Conservation (phyloP, 139 green algal species). For the Dunaliella primolecta region DNA sequence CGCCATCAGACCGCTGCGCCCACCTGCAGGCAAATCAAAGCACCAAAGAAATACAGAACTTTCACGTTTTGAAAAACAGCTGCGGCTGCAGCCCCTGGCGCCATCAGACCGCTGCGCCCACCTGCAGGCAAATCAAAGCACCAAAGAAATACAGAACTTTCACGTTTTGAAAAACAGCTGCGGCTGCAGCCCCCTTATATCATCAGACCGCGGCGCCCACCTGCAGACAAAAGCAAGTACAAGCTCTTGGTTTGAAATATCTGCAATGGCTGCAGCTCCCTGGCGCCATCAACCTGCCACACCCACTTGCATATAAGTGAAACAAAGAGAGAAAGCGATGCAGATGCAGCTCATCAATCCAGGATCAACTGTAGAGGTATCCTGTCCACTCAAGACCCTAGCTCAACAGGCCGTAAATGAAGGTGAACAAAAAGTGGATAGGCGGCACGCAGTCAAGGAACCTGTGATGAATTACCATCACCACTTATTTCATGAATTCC, state of each 20-base stretch:
- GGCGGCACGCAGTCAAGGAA: too few species aligned
- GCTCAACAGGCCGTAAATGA: too few species aligned
- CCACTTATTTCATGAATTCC: too few species aligned
- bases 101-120: slow-evolving; percentile 48
- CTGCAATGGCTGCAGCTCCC: slow-evolving; percentile 69
- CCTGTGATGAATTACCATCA: too few species aligned
- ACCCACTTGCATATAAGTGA: slow-evolving; percentile 31
- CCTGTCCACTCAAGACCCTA: too few species aligned
- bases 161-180: too few species aligned
- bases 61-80: too few species aligned
- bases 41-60: neutral
- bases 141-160: neutral
- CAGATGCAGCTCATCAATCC: too few species aligned
- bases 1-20: slow-evolving; percentile 39
- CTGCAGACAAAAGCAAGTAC: neutral
- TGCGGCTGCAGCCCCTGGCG: slow-evolving; percentile 54
- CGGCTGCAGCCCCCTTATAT: slow-evolving; percentile 54
- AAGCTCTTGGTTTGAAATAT: too few species aligned
- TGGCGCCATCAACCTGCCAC: slow-evolving; percentile 35
- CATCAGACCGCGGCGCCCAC: slow-evolving; percentile 46
- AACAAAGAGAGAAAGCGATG: neutral
- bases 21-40: slow-evolving; percentile 24
- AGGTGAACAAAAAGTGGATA: too few species aligned
- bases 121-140: slow-evolving; percentile 1
- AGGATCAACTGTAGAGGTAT: too few species aligned